phyloP scores from a whole-genome alignment of 2,329 filamentous ascomycete species.

The Dryadomyces sulphureus region DNA sequence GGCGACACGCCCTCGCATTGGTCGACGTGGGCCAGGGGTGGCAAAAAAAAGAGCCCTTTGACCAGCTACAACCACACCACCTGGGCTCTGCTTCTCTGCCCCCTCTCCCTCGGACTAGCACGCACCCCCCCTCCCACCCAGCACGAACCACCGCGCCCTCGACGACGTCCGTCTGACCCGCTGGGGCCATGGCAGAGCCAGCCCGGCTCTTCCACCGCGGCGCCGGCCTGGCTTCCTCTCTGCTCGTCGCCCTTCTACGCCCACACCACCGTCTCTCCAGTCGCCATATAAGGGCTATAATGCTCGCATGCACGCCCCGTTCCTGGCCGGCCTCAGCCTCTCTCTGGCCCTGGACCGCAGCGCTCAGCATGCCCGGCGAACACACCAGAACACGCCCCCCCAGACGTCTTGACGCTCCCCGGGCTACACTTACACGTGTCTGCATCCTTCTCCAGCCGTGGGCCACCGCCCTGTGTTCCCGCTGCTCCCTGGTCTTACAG shows the following conservation, averaged over 20 bases:
- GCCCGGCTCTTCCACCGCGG: neutral
- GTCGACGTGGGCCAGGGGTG: neutral
- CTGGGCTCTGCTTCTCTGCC: neutral
- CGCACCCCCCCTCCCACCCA: too few relatives aligned
- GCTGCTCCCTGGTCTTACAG: neutral
- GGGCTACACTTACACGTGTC: neutral
- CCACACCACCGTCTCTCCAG: neutral
- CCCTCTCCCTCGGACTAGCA: neutral
- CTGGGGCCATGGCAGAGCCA: neutral
- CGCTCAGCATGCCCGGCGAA: too few relatives aligned
- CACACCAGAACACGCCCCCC: neutral
- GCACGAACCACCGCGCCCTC: neutral
- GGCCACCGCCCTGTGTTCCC: neutral
- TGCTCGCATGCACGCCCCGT: neutral
- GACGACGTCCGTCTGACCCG: neutral
- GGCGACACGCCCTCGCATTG: neutral
- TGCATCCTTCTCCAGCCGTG: neutral
- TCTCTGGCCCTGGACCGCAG: neutral
- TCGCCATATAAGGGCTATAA: neutral
- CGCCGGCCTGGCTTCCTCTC: neutral
- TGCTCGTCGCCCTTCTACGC: neutral
- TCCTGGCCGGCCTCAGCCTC: neutral
- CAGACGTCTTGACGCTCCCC: neutral
- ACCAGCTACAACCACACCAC: conserved; percentile 1
- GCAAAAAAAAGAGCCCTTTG: neutral